Percentiles rank a stretch among this genome's conserved stretches.
Conservation (phyloP, 83 land plant species). For the Picea abies region DNA sequence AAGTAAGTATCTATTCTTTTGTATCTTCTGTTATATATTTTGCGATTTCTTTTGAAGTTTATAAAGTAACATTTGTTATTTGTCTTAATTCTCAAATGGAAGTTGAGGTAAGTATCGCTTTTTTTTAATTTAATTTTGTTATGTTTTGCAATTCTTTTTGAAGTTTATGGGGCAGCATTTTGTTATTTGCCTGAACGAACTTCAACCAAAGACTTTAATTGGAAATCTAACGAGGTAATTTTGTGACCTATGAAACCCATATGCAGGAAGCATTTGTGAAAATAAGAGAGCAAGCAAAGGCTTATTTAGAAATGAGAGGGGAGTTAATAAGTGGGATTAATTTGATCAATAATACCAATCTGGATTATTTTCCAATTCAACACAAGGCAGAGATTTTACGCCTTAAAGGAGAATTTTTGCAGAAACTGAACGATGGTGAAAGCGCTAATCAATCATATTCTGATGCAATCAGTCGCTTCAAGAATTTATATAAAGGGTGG, state of each 20-base stretch:
- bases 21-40: not conserved
- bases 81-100: too few species aligned
- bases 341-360: constrained; percentile 88
- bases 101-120: too few species aligned
- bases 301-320: constrained; percentile 93
- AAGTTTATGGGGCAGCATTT: not conserved
- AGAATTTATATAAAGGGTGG: constrained; percentile 96
- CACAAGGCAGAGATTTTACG: constrained; percentile 95
- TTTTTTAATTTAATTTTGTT: too few species aligned
- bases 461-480: constrained; percentile 77
- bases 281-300: constrained; percentile 98
- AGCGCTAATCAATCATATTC: constrained; percentile 84
- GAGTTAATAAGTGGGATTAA: constrained; percentile 87
- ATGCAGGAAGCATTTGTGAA: constrained; percentile 99
- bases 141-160: too few species aligned
- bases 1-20: constrained; percentile 43
- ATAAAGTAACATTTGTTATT: too few species aligned
- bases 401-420: constrained; percentile 88
- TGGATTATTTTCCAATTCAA: constrained; percentile 90
- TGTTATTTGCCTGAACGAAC: not conserved
- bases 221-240: not conserved
- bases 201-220: not conserved
- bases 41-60: too few species aligned
- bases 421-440: constrained; percentile 86
- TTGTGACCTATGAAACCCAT: not conserved